These are phyloP conservation scores for Salix koriyanagi DNA, from an alignment of 345 rosid genomes.

Conservation along the genomic window DNA sequence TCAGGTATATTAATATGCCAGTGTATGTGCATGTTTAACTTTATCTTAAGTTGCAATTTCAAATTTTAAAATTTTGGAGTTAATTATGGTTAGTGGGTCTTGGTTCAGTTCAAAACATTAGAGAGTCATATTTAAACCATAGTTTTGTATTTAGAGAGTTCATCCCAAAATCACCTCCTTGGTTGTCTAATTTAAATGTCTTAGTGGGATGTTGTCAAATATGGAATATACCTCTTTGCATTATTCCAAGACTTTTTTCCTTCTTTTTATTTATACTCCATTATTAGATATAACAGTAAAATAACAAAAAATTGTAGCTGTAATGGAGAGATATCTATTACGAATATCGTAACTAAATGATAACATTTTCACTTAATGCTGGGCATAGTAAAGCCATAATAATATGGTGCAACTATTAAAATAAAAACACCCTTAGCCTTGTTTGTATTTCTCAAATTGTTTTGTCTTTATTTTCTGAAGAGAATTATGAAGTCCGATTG, in stretches of 20 bases:
- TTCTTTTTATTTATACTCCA: no score
- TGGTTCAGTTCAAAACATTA: no score
- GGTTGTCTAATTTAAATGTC: no score
- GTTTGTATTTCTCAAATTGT: background rate
- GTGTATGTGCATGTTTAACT: no score
- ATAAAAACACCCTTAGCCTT: background rate
- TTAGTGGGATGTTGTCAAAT: no score
- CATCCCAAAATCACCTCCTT: no score
- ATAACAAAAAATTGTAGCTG: background rate
- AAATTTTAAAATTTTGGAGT: no score
- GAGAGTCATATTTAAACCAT: no score
- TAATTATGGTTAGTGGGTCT: no score
- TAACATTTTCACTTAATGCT: background rate
- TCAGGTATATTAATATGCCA: constrained; percentile 5
- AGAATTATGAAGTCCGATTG: background rate
- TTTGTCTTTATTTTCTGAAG: background rate
- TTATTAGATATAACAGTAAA: no score
- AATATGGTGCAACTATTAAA: background rate
- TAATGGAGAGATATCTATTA: background rate
- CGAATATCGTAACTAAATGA: background rate
- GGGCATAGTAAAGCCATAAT: background rate
- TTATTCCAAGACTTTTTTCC: background rate
- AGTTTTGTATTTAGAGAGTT: no score
- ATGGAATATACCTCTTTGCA: background rate
- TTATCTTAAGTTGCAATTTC: no score